Evolutionary conservation across 108 stramenopile genomes (phyloP), one percentile per base, ranked within the genome.

Genomic region (Fistulifera pelliculosa): DNA sequence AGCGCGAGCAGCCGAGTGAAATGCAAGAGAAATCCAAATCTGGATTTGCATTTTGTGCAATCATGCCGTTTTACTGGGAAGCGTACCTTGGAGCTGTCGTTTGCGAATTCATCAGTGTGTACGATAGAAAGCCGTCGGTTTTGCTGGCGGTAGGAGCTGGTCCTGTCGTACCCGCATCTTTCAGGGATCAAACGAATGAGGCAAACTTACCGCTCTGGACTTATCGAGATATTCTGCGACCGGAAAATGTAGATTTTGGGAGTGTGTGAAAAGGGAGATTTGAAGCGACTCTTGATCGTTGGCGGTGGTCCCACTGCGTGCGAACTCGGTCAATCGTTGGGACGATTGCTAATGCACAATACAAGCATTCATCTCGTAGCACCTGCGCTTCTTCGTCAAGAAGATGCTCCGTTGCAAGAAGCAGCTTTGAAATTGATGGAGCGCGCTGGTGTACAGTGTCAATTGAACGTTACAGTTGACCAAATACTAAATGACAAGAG

Each of bases 271-370:
- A 27, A 31, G n/a, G 41, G 44, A 12, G 42, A 22, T 17, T 27
- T 22, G 2, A 61, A 61, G 60, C 41, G 48, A 16, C 24, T 76
- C 16, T 62, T 71, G 8, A 64, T 77, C 61, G 68, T 58, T 12
- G 76, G 76, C 18, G 76, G 71, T 24, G 76, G 76, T 4, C 45
- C 71, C 1, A 68, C 71, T 14, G 76, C 68, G 0, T 60, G 56
- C 48, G 76, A 77, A 47, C 13, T 77, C 3, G 67, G 50, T 13
- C 76, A 77, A 52, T 45, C 63, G 0, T 28, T 77, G 42, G 69
- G 52, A 3, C 41, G 68, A 0, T 31, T 77, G 19, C 40, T 52
- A 13, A 23, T 13, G 7, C 12, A 25, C 10, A 38, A 60, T 35
- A 16, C 11, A 13, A 60, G 54, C 19, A 1, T 71, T 1, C 11